Evolutionary conservation across 1,139 yeast species (phyloP), one percentile per base, ranked within the genome.

Genomic region (Taiozyma sp.): DNA sequence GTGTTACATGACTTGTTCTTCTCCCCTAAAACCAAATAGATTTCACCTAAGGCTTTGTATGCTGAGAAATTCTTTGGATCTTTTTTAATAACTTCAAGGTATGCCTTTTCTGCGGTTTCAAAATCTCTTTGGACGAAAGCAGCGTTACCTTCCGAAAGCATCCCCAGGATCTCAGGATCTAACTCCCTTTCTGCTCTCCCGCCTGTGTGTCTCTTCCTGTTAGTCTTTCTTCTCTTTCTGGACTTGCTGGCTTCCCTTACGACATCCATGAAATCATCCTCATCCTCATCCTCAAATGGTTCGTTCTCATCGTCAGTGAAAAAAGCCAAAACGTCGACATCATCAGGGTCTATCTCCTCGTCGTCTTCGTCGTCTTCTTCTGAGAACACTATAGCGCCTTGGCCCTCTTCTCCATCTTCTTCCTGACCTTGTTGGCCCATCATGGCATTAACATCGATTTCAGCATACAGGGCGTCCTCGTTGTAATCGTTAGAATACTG

Each of bases 51-150:
- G 2, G 95, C 81, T 61, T 85, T 87, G 67, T 88, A 92, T 0
- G 98, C 97, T 52, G 84, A 79, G 66, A 83, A 85, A 58, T 90
- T 89, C 57, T 80, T 80, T 12, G 88, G 84, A 62, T 93, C 97
- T 53, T 80, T 73, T 56, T 83, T 79, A 57, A 93, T 83, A 10
- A 91, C 96, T 60, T 89, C 92, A 46, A 79, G 75, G 58, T 85
- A 86, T 50, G 82, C 67, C 46, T 78, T 73, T 58, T 84, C 78
- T 0, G 98, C 97, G 3, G 72, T 77, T 42, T 79, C 83, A 41
- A 81, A 75, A 58, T 89, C 85, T 48, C 78, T 78, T 10, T 78
- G 65, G 1, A 86, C 96, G 72, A 84, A 91, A 0, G 88, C 87
- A 60, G 84, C 92, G 62, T 89, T 87, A 2, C 96, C 97, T 58